Base-by-base conservation (phyloP, 148 eudicot species). In the Limonium bicolor region DNA sequence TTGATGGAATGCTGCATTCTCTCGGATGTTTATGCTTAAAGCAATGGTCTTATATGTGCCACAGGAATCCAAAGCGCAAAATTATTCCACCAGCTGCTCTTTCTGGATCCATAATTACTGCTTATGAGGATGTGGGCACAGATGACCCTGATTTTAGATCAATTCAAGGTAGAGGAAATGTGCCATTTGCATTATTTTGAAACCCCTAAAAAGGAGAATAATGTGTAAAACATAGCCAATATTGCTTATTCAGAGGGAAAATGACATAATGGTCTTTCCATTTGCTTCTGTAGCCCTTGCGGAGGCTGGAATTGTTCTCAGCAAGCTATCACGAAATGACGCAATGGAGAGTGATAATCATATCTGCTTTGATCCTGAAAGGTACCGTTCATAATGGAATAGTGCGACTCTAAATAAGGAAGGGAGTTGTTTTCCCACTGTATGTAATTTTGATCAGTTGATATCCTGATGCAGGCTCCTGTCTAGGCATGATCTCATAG, bases 121-220 rank as follows among this genome's bases (percentile, higher is more conserved):
- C 93, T 5, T 90, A 70, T 67, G 77, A 77, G 49, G 97, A 90
- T 57, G 66, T 80, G 51, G 43, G 49, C 15, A 14, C 34, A 36
- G 62, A 58, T 24, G 95, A 84, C 55, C 84, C 80, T 51, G 97
- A 90, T 66, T 90, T 84, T 71, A 68, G 56, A 35, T 58, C 55
- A 48, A 77, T 90, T 46, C 95, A 90, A 57, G 70, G 97, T 90
- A 72, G 63, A 25, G 16, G n/a, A 41, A 25, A 43, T 43, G 15
- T 24, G 1, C 31, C 14, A 13, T 23, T 24, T 42, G 13, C 17
- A n/a, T n/a, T n/a, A n/a, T n/a, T n/a, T n/a, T n/a, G n/a, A n/a
- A n/a, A n/a, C n/a, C n/a, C n/a, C n/a, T n/a, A n/a, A n/a, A n/a
- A n/a, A n/a, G n/a, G n/a, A n/a, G n/a, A n/a, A n/a, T 29, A 13